phyloP scores from a whole-genome alignment of 192 early-diverging fungal species.

The Gonapodya prolifera region DNA sequence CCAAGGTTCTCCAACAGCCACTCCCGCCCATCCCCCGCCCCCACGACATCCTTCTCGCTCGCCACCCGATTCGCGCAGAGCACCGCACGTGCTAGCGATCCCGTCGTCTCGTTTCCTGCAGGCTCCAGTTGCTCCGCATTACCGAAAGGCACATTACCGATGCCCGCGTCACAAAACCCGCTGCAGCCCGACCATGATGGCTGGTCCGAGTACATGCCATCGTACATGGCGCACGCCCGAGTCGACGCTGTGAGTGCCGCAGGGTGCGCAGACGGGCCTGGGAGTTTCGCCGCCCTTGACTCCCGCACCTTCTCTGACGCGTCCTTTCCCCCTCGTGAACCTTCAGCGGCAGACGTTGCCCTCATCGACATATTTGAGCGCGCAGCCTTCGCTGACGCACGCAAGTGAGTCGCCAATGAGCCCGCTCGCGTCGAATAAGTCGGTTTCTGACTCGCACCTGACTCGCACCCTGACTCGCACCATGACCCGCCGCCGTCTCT shows the following conservation, averaged over 20 bases:
- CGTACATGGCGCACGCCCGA: neutral
- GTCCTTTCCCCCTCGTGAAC: neutral
- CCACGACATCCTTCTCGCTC: too few relatives aligned
- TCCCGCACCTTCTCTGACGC: neutral
- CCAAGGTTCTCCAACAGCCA: too few relatives aligned
- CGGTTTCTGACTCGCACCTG: neutral
- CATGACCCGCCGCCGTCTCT: too few relatives aligned
- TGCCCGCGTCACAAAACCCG: too few relatives aligned
- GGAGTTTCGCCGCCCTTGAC: too few relatives aligned
- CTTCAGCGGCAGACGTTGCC: neutral
- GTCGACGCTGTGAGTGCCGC: neutral
- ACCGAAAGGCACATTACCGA: too few relatives aligned
- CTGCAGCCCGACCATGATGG: too few relatives aligned
- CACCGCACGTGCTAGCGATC: too few relatives aligned
- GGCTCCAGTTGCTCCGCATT: too few relatives aligned
- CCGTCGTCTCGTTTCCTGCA: too few relatives aligned
- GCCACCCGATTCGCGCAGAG: too few relatives aligned
- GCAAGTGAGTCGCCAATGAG: neutral
- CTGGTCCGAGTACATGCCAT: neutral
- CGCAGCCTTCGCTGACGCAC: neutral
- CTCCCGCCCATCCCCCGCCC: too few relatives aligned
- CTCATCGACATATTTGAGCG: neutral
- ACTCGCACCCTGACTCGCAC: neutral
- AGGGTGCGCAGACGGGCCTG: neutral
- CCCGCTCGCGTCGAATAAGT: neutral